Base-by-base conservation (phyloP, 108 stramenopile genomes). In the Cyclotella kingstonii region DNA sequence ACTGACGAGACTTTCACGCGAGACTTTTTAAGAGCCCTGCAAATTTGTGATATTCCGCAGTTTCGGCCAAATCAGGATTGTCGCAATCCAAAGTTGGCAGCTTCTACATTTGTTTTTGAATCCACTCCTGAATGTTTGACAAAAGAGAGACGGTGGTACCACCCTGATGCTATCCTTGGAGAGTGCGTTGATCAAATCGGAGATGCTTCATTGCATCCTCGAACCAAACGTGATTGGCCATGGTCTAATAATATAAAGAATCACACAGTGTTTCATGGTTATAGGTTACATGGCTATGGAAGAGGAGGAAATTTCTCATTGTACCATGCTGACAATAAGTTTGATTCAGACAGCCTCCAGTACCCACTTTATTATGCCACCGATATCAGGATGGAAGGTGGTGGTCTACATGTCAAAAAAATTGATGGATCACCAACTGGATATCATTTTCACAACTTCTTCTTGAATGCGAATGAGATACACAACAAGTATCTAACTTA, bases 381-480 rank as follows among this genome's bases (percentile, higher is more conserved):
- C 40, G 66, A 71, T 21, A 51, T 51, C 36, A 71, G 77, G 17
- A 54, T 39, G 46, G 58, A 53, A 14, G 9, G 2, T 1, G 57
- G 65, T 7, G 66, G 44, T 0, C 14, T 25, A 29, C n/a, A n/a
- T n/a, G 18, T 36, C 4, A 21, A 15, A 9, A 60, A 30, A 43
- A 27, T 12, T 1, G 69, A 73, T 30, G 63, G 52, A 19, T 53
- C 60, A 11, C 66, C 68, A 11, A 73, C 78, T 9, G 83, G 39
- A 4, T 83, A 65, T 78, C 82, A 83, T 46, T 76, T 84, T 33
- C 83, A 84, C 47, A 84, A 84, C 31, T 81, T 78, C 40, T 79
- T 84, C 60, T 44, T 17, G 11, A 42, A 31, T 10, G 43, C 33
- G 11, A 26, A 66, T 28, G 71, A 66, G 19, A 58, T 78, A 6